Evolutionary conservation across 495 filamentous ascomycete species (phyloP).

Genomic region (Amphirosellinia nigrospora): DNA sequence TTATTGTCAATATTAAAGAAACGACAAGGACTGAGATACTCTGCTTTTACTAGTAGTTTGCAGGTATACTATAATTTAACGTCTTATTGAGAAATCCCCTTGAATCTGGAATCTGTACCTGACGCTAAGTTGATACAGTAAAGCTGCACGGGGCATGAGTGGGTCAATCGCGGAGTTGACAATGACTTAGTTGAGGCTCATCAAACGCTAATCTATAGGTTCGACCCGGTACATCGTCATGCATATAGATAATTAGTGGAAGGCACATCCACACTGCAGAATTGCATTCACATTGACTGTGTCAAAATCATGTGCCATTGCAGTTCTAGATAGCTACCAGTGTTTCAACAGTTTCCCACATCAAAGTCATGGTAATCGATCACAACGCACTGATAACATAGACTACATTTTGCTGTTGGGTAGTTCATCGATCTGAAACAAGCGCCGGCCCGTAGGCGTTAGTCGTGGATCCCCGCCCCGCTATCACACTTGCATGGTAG

Average conservation of each 20-base stretch:
- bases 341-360: background rate
- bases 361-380: background rate
- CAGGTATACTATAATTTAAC: background rate
- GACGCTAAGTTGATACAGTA: background rate
- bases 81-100: background rate
- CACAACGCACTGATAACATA: background rate
- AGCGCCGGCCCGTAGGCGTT: slow-evolving; percentile 11
- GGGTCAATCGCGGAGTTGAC: background rate
- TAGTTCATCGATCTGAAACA: slow-evolving; percentile 25
- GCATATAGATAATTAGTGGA: background rate
- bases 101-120: slow-evolving; percentile 8
- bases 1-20: background rate
- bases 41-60: background rate
- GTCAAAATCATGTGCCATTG: background rate
- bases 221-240: background rate
- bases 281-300: background rate
- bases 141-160: background rate
- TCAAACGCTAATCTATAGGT: slow-evolving; percentile 17
- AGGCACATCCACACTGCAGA: background rate
- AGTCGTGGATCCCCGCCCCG: slow-evolving; percentile 3
- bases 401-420: background rate
- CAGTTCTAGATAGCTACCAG: background rate
- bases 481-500: background rate
- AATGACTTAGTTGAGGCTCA: slow-evolving; percentile 13
- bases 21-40: background rate